These are phyloP conservation scores for Porogramme epimiltina DNA, from an alignment of 1,284 basidiomycete genomes.

Conservation along the genomic window DNA sequence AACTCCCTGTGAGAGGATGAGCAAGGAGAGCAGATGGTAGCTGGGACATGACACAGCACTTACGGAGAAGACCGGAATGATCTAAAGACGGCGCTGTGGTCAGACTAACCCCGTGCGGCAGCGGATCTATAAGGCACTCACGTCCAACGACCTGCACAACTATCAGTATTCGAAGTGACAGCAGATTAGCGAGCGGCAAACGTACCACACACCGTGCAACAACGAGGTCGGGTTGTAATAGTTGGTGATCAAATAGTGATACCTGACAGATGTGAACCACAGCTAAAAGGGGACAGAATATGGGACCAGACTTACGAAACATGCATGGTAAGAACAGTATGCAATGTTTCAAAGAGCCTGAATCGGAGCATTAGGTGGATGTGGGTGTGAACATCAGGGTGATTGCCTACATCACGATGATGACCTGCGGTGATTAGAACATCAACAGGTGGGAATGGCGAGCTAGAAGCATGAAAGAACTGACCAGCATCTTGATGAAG, in stretches of 20 bases:
- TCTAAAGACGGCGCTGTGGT: not conserved
- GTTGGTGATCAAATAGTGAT: conserved; percentile 4
- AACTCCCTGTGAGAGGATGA: not conserved
- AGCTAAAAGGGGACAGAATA: not conserved
- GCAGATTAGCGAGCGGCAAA: not conserved
- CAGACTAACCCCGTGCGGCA: not conserved
- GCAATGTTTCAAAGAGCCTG: conserved; percentile 7
- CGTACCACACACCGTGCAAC: conserved; percentile 2
- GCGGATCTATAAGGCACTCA: not conserved
- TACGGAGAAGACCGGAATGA: conserved; percentile 1
- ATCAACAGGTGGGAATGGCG: not conserved
- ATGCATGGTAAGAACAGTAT: conserved; percentile 1
- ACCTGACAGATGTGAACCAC: not conserved
- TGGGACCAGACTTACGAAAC: not conserved
- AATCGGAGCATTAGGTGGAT: too few relatives aligned
- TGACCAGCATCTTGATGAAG: conserved; percentile 6
- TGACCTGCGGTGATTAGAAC: not conserved
- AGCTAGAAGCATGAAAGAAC: not conserved
- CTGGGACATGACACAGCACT: not conserved
- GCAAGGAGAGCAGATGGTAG: not conserved
- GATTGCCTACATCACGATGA: not conserved
- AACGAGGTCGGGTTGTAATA: not conserved
- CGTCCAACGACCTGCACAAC: conserved; percentile 1
- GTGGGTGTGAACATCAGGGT: not conserved
- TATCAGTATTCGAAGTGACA: not conserved